Evolutionary conservation across 1,284 basidiomycete species (phyloP).

Genomic region (Tylopilus sp.): DNA sequence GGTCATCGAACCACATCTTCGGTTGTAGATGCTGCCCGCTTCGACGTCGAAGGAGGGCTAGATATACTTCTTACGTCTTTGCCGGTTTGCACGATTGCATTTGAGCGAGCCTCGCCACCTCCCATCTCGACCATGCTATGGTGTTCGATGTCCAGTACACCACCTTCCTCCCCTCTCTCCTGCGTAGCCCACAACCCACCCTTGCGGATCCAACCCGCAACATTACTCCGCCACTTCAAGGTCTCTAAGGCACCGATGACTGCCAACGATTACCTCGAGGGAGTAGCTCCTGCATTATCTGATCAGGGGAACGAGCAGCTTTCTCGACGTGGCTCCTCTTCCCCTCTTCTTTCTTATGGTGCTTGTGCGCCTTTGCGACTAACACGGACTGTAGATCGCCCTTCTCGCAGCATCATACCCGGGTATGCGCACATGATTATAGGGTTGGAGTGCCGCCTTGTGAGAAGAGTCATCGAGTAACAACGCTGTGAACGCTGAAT

Average conservation of each 20-base stretch:
- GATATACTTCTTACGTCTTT: conserved; percentile 17
- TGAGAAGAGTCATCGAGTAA: conserved; percentile 78
- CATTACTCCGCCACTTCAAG: conserved; percentile 55
- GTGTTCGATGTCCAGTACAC: neutral
- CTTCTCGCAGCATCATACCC: conserved; percentile 58
- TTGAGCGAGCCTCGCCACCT: neutral
- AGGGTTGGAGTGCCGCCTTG: conserved; percentile 78
- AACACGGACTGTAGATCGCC: conserved; percentile 39
- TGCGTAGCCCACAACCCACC: conserved; percentile 48
- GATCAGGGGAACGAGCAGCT: neutral
- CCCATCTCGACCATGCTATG: neutral
- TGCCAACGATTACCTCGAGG: conserved; percentile 38
- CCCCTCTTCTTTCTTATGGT: conserved; percentile 9
- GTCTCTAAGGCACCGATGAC: conserved; percentile 70
- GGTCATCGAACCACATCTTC: conserved; percentile 57
- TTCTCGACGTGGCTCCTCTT: neutral
- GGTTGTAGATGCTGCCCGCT: conserved; percentile 7
- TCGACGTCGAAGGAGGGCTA: conserved; percentile 1
- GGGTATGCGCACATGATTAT: conserved; percentile 71
- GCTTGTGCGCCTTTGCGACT: conserved; percentile 10
- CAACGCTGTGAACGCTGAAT: conserved; percentile 67
- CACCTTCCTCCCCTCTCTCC: conserved; percentile 7
- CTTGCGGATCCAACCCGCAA: conserved; percentile 62
- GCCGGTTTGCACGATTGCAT: conserved; percentile 3
- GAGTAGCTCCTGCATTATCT: neutral